These are phyloP conservation scores for Vitis hybrid DNA, from an alignment of 177 flowering plant species.

Conservation along the genomic window DNA sequence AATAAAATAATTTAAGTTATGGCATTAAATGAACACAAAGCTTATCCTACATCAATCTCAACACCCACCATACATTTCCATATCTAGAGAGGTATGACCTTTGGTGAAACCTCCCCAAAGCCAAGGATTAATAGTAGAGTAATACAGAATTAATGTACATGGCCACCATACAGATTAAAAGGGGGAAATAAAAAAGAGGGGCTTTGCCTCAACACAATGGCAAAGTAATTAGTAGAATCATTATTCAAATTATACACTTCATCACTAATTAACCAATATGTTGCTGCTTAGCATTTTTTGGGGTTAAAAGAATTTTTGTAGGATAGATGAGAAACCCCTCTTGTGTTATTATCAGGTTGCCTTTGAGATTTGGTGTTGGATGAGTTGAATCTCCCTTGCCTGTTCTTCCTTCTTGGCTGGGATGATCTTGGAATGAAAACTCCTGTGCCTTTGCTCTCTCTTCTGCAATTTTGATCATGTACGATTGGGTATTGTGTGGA, in stretches of 20 bases:
- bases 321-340: constrained; percentile 23
- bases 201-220: background rate
- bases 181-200: background rate
- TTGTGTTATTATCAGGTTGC: constrained; percentile 26
- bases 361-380: constrained; percentile 28
- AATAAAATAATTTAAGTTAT: constrained; percentile 2
- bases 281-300: constrained; percentile 2
- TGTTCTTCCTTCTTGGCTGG: constrained; percentile 60
- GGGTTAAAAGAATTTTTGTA: constrained; percentile 23
- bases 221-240: background rate
- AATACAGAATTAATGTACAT: constrained; percentile 7
- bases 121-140: no score
- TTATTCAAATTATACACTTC: constrained; percentile 2
- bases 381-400: constrained; percentile 43
- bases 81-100: constrained; percentile 19
- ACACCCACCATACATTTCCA: constrained; percentile 19
- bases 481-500: constrained; percentile 25
- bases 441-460: constrained; percentile 88
- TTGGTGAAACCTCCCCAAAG: constrained; percentile 14
- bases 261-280: background rate
- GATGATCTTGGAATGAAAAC: constrained; percentile 79
- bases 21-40: constrained; percentile 4
- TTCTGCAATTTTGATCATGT: constrained; percentile 41
- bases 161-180: background rate
- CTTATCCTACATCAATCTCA: constrained; percentile 22